Evolutionary conservation across 2,329 filamentous ascomycete genomes (phyloP), one percentile per base, ranked within the genome.

Genomic region (Onygenales sp.): DNA sequence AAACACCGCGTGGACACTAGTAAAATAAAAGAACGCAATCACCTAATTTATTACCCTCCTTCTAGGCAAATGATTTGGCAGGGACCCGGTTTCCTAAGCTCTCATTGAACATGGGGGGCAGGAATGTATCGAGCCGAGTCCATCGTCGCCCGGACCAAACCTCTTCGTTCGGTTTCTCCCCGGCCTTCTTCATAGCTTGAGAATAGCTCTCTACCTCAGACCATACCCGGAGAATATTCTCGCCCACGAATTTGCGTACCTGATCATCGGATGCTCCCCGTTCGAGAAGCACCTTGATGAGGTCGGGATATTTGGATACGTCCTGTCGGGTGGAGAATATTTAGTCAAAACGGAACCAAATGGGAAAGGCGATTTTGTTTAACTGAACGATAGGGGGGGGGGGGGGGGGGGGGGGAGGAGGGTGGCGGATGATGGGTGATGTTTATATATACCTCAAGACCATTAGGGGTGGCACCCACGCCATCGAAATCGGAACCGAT

Each of bases 211-310:
- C 61, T 2, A 60, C 57, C 7, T 59, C 57, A 17, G 46, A 21
- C 61, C 60, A 63, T 13, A 58, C 61, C 7, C 61, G 57, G 5
- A 72, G 54, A 39, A 72, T 70, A 36, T 74, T 74, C 41, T 68
- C 65, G 0, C 71, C 69, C 0, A 61, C 64, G 3, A 72, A 64
- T 54, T 68, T 68, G 1, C 61, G 60, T 5, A 71, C 58, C 57
- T 73, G 67, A 13, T 68, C 66, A 50, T 71, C 66, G 0, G 69
- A 71, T 0, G 69, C 70, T 1, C 71, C 71, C 7, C 69, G 62
- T 38, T 71, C 65, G 6, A 74, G 55, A 3, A 63, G 47, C 6
- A 44, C 14, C 42, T 56, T 57, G 17, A 60, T 54, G 9, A 63
- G 50, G 38, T 54, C 44, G 11, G 61, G 60, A 41, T 60, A 62